These are phyloP conservation scores for Batrachochytrium dendrobatidis DNA, from an alignment of 371 early-diverging fungal genomes.

Conservation along the genomic window DNA sequence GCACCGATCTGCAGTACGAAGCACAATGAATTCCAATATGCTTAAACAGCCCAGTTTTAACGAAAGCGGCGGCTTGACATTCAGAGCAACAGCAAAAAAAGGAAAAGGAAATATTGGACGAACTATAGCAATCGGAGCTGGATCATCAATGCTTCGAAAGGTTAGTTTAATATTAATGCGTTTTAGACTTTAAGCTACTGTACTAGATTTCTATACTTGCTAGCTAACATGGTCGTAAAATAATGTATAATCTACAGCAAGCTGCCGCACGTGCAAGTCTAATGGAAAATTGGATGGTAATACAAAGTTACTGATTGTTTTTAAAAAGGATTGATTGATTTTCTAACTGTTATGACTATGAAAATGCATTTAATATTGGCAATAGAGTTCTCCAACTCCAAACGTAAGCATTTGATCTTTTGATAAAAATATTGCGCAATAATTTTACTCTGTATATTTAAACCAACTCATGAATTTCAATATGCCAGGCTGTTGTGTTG, in stretches of 20 bases:
- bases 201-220: background rate
- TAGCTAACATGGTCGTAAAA: background rate
- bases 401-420: too few relatives aligned
- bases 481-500: background rate
- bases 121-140: background rate
- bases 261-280: background rate
- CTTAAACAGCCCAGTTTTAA: background rate
- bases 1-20: conserved; percentile 5
- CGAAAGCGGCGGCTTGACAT: background rate
- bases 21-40: background rate
- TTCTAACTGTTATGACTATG: too few relatives aligned
- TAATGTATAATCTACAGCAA: background rate
- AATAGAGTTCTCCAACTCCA: too few relatives aligned
- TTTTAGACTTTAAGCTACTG: background rate
- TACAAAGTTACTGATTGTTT: too few relatives aligned
- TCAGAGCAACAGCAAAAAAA: background rate
- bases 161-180: background rate
- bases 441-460: too few relatives aligned
- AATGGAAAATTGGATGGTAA: background rate
- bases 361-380: too few relatives aligned
- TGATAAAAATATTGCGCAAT: too few relatives aligned
- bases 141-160: background rate
- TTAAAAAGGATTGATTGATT: too few relatives aligned
- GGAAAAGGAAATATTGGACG: background rate
- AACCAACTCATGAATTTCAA: too few relatives aligned